Percentiles rank a stretch among this genome's conserved stretches.
Evolutionary conservation across 2,329 filamentous ascomycete species (phyloP).

Genomic region (Phoma herbarum): DNA sequence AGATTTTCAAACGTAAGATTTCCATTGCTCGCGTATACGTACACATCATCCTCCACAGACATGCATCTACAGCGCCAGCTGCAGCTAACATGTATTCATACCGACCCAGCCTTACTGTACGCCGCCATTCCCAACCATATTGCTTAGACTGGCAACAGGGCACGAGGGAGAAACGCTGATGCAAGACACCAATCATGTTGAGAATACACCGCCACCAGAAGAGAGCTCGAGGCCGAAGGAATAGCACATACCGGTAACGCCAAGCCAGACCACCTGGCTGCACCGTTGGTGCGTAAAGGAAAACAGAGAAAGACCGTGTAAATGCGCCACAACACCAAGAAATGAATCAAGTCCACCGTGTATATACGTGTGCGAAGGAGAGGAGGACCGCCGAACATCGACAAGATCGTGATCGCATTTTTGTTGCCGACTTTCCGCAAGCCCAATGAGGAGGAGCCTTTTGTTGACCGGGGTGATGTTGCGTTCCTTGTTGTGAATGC

Average conservation of each 20-base stretch:
- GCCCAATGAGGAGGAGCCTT: slow-evolving; percentile 27
- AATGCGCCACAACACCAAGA: slow-evolving; percentile 33
- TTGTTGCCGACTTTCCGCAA: slow-evolving; percentile 18
- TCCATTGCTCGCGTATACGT: slow-evolving; percentile 22
- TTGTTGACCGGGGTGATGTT: slow-evolving; percentile 20
- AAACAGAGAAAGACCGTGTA: slow-evolving; percentile 12
- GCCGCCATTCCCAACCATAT: slow-evolving; percentile 15
- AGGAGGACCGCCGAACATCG: slow-evolving; percentile 25
- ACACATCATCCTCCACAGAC: slow-evolving; percentile 3
- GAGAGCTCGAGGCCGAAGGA: slow-evolving; percentile 9
- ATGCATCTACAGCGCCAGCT: slow-evolving; percentile 18
- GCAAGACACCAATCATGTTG: slow-evolving; percentile 13
- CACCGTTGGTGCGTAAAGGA: slow-evolving; percentile 17
- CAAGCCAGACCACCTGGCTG: slow-evolving; percentile 18
- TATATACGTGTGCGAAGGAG: slow-evolving; percentile 38
- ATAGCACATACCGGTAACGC: slow-evolving; percentile 19
- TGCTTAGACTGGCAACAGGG: slow-evolving; percentile 24
- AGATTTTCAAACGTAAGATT: slow-evolving; percentile 6
- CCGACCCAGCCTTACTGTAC: slow-evolving; percentile 15
- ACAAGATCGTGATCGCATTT: slow-evolving; percentile 30
- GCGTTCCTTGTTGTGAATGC: slow-evolving; percentile 28
- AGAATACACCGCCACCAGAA: slow-evolving; percentile 20
- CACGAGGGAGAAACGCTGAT: slow-evolving; percentile 17
- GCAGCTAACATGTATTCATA: slow-evolving; percentile 10
- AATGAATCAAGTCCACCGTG: slow-evolving; percentile 32